Evolutionary conservation across 2,329 filamentous ascomycete genomes (phyloP).

Genomic region (Diplodia intermedia): DNA sequence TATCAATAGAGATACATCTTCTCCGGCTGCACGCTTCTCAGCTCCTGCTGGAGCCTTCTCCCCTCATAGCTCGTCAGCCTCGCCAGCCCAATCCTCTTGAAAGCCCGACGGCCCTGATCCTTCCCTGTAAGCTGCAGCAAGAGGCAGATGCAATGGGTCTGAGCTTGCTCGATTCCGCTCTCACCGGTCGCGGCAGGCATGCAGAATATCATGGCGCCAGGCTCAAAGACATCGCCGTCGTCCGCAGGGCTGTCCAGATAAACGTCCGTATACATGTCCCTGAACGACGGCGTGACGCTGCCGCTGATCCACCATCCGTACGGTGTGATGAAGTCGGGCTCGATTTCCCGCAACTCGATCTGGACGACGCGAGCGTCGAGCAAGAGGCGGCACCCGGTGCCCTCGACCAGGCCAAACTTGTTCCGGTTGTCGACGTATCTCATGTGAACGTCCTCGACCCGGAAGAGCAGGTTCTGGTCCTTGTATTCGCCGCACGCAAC

Average conservation of each 20-base stretch:
- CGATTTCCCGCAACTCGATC: slow-evolving; percentile 30
- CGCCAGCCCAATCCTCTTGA: slow-evolving; percentile 34
- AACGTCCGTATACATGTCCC: background rate
- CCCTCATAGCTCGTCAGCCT: slow-evolving; percentile 34
- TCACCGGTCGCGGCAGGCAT: slow-evolving; percentile 33
- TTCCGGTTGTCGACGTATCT: slow-evolving; percentile 25
- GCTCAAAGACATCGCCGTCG: slow-evolving; percentile 32
- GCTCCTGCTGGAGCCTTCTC: background rate
- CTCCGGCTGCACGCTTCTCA: background rate
- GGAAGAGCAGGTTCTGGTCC: slow-evolving; percentile 32
- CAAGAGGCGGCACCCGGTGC: slow-evolving; percentile 22
- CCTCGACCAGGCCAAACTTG: slow-evolving; percentile 34
- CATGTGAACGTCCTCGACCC: slow-evolving; percentile 31
- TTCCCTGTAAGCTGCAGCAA: slow-evolving; percentile 29
- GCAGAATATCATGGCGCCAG: slow-evolving; percentile 30
- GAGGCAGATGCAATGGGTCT: slow-evolving; percentile 33
- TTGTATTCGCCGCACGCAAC: slow-evolving; percentile 36
- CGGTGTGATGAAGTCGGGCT: background rate
- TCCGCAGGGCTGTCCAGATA: slow-evolving; percentile 34
- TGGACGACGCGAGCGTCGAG: background rate
- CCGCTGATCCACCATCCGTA: background rate
- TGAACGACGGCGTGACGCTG: background rate
- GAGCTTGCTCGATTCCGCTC: slow-evolving; percentile 7
- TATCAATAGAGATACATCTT: background rate
- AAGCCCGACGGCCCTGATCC: slow-evolving; percentile 7